Base-by-base conservation (phyloP, 2,329 filamentous ascomycete species). In the Pseudocercospora crystallina region DNA sequence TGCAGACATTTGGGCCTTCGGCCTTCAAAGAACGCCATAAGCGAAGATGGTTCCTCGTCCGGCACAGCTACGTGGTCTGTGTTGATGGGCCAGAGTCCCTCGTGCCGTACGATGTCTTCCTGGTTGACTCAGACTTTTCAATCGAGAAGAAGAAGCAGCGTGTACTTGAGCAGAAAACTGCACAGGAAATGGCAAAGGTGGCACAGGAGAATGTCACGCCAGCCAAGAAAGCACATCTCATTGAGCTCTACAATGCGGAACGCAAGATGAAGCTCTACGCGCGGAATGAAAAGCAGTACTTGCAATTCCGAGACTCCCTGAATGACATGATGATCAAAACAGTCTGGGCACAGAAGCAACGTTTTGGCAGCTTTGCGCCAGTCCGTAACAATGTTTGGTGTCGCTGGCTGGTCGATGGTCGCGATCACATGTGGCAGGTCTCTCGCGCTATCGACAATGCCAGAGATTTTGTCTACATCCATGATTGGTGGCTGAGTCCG, bases 391-490 rank as follows among this genome's bases (percentile, higher is more conserved):
- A 86, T 37, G 90, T 94, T 26, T 94, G 92, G 72, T 90, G 91
- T 2, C 90, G 96, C 65, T 97, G 92, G 91, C 81, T 99, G 8
- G 92, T 99, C 0, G 94, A 99, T 71, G 94, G 89, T 12, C 84
- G 94, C 60, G 94, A 99, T 69, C 95, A 97, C 76, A 97, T 97
- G 92, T 99, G 94, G 94, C 95, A 96, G 68, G 90, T 97, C 7
- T 97, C 92, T 9, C 83, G 92, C 58, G 94, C 94, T 10, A 95
- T 99, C 64, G 94, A 90, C 67, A 96, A 96, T 84, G 94, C 94
- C 8, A 89, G 89, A 64, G 94, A 97, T 73, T 92, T 97, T 55
- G 92, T 99, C 61, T 97, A 97, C 71, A 97, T 99, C 56, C 94
- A 99, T 69, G 94, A 97, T 70, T 99, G 94, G 94, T 99, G 94